phyloP scores from a whole-genome alignment of 768 basidiomycete species.

The Arthromyces matolae region DNA sequence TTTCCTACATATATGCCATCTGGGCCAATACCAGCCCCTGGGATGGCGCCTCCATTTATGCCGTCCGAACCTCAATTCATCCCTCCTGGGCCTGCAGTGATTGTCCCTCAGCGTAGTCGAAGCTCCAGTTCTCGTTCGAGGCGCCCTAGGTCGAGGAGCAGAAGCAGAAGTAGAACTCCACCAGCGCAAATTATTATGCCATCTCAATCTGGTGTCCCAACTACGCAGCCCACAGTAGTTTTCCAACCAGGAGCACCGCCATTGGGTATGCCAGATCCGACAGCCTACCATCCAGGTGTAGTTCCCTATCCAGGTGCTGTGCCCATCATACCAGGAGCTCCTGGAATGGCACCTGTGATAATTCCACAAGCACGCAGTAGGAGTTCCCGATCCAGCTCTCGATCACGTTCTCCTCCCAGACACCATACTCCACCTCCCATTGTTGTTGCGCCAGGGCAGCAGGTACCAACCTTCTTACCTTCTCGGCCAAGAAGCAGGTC shows the following conservation, averaged over 20 bases:
- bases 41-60: background rate
- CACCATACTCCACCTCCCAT: background rate
- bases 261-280: background rate
- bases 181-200: background rate
- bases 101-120: background rate
- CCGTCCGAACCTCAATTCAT: too few species aligned
- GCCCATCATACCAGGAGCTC: background rate
- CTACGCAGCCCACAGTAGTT: background rate
- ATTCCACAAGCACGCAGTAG: background rate
- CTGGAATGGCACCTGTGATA: background rate
- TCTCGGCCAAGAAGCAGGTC: background rate
- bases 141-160: background rate
- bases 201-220: background rate
- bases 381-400: slow-evolving; percentile 7
- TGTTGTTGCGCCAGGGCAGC: background rate
- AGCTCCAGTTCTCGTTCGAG: background rate
- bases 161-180: background rate
- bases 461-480: background rate
- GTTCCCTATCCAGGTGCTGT: background rate
- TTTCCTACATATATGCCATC: background rate
- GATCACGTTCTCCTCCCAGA: slow-evolving; percentile 3
- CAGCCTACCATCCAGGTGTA: background rate
- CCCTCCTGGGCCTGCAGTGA: background rate
- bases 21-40: background rate
- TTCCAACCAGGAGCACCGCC: background rate